Evolutionary conservation across 805 yeast species (phyloP), one percentile per base, ranked within the genome.

Genomic region (Debaryomyces prosopidis): DNA sequence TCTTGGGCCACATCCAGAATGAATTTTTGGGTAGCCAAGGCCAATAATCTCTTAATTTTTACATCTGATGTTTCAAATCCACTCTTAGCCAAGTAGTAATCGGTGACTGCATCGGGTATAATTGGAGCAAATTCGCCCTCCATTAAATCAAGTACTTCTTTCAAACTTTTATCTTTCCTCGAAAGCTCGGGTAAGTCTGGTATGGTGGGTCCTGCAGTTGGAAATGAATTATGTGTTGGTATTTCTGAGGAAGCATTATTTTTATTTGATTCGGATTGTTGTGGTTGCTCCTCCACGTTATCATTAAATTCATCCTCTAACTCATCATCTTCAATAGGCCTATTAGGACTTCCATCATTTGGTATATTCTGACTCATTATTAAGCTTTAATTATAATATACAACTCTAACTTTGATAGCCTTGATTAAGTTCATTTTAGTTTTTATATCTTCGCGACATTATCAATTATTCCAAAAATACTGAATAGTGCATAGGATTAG

Each of bases 91-190:
- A 92, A 68, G 58, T 92, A 94, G 62, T 90, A 94, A 60, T 92
- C 97, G 0, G 96, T 87, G 9, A 94, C 97, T 0, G 96, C 91
- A 62, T 94, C 98, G 0, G 99, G 99, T 34, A 94, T 94, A 28
- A 92, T 85, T 2, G 99, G 99, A 3, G 96, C 89, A 62, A 85
- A 89, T 47, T 90, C 97, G 2, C 68, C 74, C 52, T 89, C 96
- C 92, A 94, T 85, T 75, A 90, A 73, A 28, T 85, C 86, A 23
- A 94, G 72, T 30, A 94, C 84, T 55, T 94, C 98, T 54, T 85
- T 81, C 43, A 94, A 69, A 0, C 94, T 84, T 57, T 87, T 87
- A 59, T 89, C 96, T 54, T 86, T 85, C 53, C 89, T 75, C 1
- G 89, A 79, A 40, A 85, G 71, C 44, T 83, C 89, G 0, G 90